Evolutionary conservation across 148 eudicot species (phyloP).

Genomic region (Rheum nobile): DNA sequence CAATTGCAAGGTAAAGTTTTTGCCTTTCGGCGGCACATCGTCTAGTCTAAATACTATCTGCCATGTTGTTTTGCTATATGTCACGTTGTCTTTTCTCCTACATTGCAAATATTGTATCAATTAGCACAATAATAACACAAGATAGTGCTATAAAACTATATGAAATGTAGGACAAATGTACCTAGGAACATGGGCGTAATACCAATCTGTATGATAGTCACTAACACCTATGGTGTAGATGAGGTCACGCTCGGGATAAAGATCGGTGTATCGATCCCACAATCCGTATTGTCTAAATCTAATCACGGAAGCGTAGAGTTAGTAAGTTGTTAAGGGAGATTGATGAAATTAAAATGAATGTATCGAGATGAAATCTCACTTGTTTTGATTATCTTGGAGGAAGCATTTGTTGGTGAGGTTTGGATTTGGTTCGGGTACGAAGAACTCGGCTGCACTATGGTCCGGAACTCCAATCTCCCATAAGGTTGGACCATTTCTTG

Average conservation of each 20-base stretch:
- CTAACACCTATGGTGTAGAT: constrained; percentile 4
- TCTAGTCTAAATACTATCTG: neutral
- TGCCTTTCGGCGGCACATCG: neutral
- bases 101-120: neutral
- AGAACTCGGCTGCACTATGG: constrained; percentile 17
- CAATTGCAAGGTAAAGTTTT: neutral
- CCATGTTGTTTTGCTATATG: constrained; percentile 7
- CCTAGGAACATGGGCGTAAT: constrained; percentile 3
- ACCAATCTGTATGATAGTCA: constrained; percentile 6
- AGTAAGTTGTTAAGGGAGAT: neutral
- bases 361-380: neutral
- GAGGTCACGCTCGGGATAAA: constrained; percentile 2
- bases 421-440: constrained; percentile 5
- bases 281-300: constrained; percentile 9
- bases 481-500: constrained; percentile 17
- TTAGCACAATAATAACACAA: neutral
- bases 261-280: constrained; percentile 11
- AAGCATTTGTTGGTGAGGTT: constrained; percentile 5
- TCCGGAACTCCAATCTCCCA: constrained; percentile 25
- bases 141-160: neutral
- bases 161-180: neutral
- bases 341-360: neutral
- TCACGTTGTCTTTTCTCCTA: neutral
- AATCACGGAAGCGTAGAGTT: neutral
- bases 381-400: neutral